Conservation (phyloP, 2,329 filamentous ascomycete species). For the Beauveria australis region DNA sequence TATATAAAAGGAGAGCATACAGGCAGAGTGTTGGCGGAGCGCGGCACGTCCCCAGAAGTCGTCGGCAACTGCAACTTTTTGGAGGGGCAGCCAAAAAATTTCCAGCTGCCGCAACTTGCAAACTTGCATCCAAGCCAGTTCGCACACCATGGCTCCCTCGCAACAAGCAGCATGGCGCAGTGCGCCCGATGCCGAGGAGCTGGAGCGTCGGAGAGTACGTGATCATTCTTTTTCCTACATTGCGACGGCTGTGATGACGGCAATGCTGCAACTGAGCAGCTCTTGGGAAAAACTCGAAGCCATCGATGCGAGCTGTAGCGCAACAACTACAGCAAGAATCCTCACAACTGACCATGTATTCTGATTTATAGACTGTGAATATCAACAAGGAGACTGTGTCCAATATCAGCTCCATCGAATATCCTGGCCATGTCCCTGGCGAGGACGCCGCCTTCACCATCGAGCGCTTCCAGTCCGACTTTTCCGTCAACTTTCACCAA, state of each 20-base stretch:
- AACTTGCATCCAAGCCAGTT: neutral
- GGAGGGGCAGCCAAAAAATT: conserved; percentile 26
- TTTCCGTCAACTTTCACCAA: conserved; percentile 75
- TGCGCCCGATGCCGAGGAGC: conserved; percentile 44
- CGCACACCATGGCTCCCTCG: conserved; percentile 23
- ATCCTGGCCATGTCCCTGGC: conserved; percentile 81
- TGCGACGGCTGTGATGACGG: no score
- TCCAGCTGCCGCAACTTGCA: conserved; percentile 12
- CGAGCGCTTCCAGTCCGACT: conserved; percentile 60
- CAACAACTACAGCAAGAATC: neutral
- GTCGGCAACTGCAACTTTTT: conserved; percentile 12
- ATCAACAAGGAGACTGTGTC: conserved; percentile 87
- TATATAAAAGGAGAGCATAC: neutral
- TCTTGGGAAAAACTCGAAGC: neutral
- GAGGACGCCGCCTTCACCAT: conserved; percentile 79
- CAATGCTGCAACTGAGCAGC: neutral
- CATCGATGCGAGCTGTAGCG: neutral
- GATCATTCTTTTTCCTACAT: neutral
- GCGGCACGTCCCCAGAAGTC: conserved; percentile 1
- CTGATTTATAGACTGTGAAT: conserved; percentile 58
- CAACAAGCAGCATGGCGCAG: conserved; percentile 27
- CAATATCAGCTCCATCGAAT: conserved; percentile 82
- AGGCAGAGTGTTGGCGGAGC: neutral
- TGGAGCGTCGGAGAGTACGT: conserved; percentile 53
- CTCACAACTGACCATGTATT: conserved; percentile 4